Base-by-base conservation (phyloP, 225 moss, liverwort and hornwort species). In the Physcomitrium patens region DNA sequence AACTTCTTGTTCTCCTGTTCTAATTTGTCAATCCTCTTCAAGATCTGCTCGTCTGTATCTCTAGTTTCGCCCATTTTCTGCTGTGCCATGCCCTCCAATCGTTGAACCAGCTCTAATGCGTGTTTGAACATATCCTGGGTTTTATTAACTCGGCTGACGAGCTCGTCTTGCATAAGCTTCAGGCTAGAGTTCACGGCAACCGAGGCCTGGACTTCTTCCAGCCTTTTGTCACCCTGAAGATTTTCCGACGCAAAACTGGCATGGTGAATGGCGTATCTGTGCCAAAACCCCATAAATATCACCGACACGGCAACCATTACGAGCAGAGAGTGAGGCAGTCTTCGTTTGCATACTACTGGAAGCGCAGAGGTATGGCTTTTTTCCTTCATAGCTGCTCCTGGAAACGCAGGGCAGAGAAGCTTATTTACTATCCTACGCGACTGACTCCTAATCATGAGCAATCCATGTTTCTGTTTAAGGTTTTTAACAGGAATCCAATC, bases 1-100 rank as follows among this genome's bases (percentile, higher is more conserved):
- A 79, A 51, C 0, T 9, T 67, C 13, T 58, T 20, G 11, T 73
- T 50, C 57, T 73, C 67, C 41, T 18, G 27, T 52, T 61, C 60
- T 3, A 79, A 17, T 8, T n/a, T 22, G 0, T 54, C 3, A 22
- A 77, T 24, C 23, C 54, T 23, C 22, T 52, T 19, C 12, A 20
- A n/a, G 45, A 72, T 28, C 8, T 48, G 37, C 0, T 64, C 31
- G 7, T 65, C 65, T 7, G 26, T 46, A 9, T n/a, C 31, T 18
- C 15, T 48, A 5, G 75, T 16, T 12, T 13, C 12, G 1, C 6
- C 8, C 23, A 61, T 26, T 31, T 9, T 61, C 31, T 61, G 60
- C 27, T 13, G 60, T 16, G 60, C 14, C 48, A 59, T 46, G 20
- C 48, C 18, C 65, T 58, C 20, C 59, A 67, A 28, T 19, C 15